A percentile compares a stretch with the other conserved stretches of the same genome.
Evolutionary conservation across 208 protist species (phyloP).

Genomic region (Leishmania braziliensis): DNA sequence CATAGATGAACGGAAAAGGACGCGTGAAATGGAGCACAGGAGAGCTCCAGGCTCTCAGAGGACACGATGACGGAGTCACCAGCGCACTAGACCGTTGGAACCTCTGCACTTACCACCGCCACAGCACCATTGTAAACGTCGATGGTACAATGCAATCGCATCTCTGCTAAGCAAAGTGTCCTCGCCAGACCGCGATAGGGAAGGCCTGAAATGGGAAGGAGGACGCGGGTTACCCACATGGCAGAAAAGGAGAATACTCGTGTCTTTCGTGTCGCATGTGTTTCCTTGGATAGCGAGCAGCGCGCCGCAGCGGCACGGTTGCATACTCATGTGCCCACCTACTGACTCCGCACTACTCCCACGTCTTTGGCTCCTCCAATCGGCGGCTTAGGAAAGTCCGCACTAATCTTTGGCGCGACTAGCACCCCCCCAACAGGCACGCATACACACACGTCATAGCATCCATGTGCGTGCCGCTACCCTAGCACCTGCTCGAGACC

Average conservation of each 20-base stretch:
- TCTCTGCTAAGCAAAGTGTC: background rate
- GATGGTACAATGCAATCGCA: background rate
- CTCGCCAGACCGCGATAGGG: background rate
- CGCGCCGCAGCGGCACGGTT: background rate
- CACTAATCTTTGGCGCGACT: background rate
- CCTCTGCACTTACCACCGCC: background rate
- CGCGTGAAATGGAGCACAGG: background rate
- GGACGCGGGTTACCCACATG: background rate
- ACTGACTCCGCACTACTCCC: background rate
- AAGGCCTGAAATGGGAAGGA: background rate
- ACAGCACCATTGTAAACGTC: background rate
- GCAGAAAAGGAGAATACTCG: too few species aligned
- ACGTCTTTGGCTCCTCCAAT: background rate
- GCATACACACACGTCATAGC: background rate
- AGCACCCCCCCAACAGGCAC: background rate
- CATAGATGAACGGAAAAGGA: background rate
- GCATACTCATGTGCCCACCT: background rate
- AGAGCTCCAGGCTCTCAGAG: background rate
- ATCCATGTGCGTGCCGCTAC: background rate
- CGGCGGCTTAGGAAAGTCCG: background rate
- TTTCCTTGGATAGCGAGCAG: background rate
- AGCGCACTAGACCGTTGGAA: background rate
- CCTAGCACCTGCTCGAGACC: constrained; percentile 7
- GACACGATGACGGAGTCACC: background rate
- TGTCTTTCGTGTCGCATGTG: background rate